These are phyloP conservation scores for Gynostemma pentaphyllum DNA, from an alignment of 306 rosid genomes.

Conservation along the genomic window DNA sequence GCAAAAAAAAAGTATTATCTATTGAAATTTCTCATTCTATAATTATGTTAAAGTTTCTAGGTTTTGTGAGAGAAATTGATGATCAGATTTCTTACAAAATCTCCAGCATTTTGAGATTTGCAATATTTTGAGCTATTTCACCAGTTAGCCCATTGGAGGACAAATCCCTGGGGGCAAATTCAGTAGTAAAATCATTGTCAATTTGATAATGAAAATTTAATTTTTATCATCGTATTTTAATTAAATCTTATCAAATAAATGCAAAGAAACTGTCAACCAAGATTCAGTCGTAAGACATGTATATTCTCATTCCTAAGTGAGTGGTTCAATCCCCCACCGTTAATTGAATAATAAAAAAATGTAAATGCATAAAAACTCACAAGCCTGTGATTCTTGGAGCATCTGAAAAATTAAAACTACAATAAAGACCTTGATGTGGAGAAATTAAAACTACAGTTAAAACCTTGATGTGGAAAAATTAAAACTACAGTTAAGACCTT, in stretches of 20 bases:
- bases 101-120: conserved; percentile 19
- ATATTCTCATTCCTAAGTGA: no score
- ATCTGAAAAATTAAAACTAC: conserved; percentile 12
- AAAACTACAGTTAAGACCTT: no score
- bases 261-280: no score
- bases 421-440: conserved; percentile 21
- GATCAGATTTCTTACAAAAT: conserved; percentile 28
- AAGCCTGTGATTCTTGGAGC: conserved; percentile 29
- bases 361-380: no score
- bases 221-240: no score
- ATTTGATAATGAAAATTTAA: neutral
- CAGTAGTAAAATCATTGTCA: neutral
- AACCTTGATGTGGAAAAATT: no score
- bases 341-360: no score
- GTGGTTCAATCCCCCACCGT: no score
- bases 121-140: conserved; percentile 15
- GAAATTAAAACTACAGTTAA: no score
- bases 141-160: conserved; percentile 33
- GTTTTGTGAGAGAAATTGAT: neutral
- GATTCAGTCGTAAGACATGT: no score
- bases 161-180: conserved; percentile 20
- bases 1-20: neutral
- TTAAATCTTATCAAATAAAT: conserved; percentile 20
- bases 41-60: neutral
- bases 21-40: neutral